Conservation (phyloP, 768 basidiomycete species). For the Trametopsis cervina region DNA sequence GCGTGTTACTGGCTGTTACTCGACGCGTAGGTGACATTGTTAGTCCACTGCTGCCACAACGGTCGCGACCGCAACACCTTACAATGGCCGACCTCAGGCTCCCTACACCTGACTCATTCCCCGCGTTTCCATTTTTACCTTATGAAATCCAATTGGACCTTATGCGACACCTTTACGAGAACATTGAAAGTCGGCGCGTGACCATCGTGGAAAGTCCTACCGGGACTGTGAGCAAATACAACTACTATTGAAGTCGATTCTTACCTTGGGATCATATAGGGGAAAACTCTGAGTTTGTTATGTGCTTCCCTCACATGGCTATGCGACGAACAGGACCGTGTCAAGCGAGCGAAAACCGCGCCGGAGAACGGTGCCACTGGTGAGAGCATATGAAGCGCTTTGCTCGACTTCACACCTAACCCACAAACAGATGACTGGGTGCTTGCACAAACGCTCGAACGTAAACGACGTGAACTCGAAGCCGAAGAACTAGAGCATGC, state of each 20-base stretch:
- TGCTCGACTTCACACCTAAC: neutral
- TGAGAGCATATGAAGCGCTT: neutral
- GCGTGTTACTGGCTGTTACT: no score
- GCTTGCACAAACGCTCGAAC: slow-evolving; percentile 58
- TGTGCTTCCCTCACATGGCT: slow-evolving; percentile 76
- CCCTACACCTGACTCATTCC: slow-evolving; percentile 59
- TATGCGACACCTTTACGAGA: slow-evolving; percentile 80
- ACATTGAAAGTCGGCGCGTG: slow-evolving; percentile 69
- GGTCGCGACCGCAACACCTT: no score
- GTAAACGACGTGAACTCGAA: slow-evolving; percentile 60
- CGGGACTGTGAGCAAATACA: slow-evolving; percentile 55
- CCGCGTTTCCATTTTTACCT: slow-evolving; percentile 57
- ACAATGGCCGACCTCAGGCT: slow-evolving; percentile 29
- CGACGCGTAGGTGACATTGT: no score
- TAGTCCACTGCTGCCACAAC: no score
- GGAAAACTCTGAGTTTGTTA: slow-evolving; percentile 79
- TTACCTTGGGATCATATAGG: slow-evolving; percentile 37
- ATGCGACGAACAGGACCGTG: slow-evolving; percentile 59
- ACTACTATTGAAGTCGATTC: neutral
- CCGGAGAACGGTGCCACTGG: slow-evolving; percentile 24
- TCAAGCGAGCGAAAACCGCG: slow-evolving; percentile 56
- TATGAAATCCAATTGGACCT: slow-evolving; percentile 81
- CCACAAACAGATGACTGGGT: slow-evolving; percentile 51
- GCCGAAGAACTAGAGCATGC: slow-evolving; percentile 59
- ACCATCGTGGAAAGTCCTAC: slow-evolving; percentile 87